Evolutionary conservation across 768 basidiomycete genomes (phyloP).

Genomic region (Boletus eberwhitei): DNA sequence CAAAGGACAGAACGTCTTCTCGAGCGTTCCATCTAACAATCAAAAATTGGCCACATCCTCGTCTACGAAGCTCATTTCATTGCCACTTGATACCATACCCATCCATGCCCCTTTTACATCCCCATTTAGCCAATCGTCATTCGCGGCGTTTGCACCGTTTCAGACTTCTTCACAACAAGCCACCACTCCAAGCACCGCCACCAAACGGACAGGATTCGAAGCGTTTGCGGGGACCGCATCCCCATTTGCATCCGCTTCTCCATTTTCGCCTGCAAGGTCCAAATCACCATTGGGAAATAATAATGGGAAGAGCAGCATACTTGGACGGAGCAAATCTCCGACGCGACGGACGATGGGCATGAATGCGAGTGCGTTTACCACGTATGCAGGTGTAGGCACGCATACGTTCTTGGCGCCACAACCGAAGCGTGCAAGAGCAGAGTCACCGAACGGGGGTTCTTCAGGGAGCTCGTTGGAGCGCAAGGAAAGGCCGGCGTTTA

Average conservation of each 20-base stretch:
- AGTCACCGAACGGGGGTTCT: conserved; percentile 43
- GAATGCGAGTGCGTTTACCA: conserved; percentile 54
- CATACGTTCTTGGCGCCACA: conserved; percentile 42
- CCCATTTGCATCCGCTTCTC: conserved; percentile 44
- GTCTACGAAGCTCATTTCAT: conserved; percentile 16
- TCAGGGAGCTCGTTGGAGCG: conserved; percentile 46
- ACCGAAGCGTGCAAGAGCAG: conserved; percentile 54
- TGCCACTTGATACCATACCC: conserved; percentile 22
- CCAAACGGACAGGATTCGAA: conserved; percentile 55
- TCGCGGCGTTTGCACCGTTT: conserved; percentile 18
- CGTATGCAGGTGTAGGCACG: conserved; percentile 49
- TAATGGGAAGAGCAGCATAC: conserved; percentile 19
- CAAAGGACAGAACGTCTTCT: conserved; percentile 61
- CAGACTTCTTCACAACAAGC: conserved; percentile 16
- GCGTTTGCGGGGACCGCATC: conserved; percentile 52
- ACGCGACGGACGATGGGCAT: conserved; percentile 40
- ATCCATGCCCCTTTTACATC: conserved; percentile 21
- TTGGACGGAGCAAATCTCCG: conserved; percentile 54
- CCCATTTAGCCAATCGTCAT: conserved; percentile 20
- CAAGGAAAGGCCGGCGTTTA: conserved; percentile 22
- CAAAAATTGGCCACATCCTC: conserved; percentile 29
- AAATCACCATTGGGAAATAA: conserved; percentile 49
- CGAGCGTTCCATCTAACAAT: conserved; percentile 22
- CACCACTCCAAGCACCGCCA: conserved; percentile 33
- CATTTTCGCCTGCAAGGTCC: conserved; percentile 34